phyloP scores from a whole-genome alignment of 208 protist species.

The Trypanosoma rangeli region DNA sequence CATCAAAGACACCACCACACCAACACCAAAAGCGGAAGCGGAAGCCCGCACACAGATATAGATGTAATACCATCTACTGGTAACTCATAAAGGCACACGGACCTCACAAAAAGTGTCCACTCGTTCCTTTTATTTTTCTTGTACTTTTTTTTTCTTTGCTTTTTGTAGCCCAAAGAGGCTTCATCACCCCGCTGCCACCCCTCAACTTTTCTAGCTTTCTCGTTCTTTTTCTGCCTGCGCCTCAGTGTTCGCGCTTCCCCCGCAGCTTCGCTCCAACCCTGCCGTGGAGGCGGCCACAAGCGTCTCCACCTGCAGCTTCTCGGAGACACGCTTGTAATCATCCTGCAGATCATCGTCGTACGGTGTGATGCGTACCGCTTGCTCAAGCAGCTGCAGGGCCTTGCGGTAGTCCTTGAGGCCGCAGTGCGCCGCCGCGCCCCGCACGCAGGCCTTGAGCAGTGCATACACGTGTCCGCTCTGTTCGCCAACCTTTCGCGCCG shows the following conservation, averaged over 20 bases:
- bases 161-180: no score
- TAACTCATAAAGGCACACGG: not conserved
- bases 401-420: slow-evolving; percentile 77
- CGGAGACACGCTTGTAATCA: slow-evolving; percentile 80
- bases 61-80: not conserved
- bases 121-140: not conserved
- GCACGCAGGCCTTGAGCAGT: slow-evolving; percentile 91
- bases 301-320: slow-evolving; percentile 90
- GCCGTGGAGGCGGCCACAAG: slow-evolving; percentile 68
- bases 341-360: slow-evolving; percentile 91
- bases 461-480: slow-evolving; percentile 87
- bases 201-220: not conserved
- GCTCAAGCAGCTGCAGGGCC: slow-evolving; percentile 73
- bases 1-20: slow-evolving; percentile 8
- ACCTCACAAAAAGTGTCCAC: not conserved
- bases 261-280: slow-evolving; percentile 1
- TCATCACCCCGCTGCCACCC: no score
- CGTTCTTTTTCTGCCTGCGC: slow-evolving; percentile 3
- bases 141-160: not conserved
- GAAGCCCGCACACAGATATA: not conserved
- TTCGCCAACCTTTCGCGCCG: slow-evolving; percentile 64
- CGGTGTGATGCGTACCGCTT: slow-evolving; percentile 87
- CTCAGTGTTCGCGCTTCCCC: slow-evolving; percentile 5
- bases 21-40: not conserved
- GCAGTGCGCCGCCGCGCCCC: slow-evolving; percentile 77